Conservation (phyloP, 139 green algal genomes). For the Chlorella sorokiniana region DNA sequence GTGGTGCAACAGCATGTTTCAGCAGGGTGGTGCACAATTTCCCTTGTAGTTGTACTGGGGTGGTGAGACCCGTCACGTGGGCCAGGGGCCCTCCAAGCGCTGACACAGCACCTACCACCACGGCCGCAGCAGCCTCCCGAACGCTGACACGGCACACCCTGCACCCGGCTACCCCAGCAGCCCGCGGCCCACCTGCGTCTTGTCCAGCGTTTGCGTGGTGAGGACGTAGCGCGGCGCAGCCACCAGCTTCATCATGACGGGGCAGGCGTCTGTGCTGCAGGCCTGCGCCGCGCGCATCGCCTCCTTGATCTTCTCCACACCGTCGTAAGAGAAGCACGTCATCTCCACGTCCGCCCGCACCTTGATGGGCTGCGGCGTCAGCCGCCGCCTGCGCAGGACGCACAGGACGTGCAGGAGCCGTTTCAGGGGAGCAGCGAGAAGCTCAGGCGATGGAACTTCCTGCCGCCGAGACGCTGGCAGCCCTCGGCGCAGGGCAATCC, state of each 20-base stretch:
- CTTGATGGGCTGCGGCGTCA: constrained; percentile 99
- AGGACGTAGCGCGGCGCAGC: constrained; percentile 98
- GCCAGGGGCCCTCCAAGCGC: no score
- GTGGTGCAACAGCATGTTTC: not conserved
- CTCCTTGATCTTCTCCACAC: constrained; percentile 95
- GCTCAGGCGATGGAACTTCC: not conserved
- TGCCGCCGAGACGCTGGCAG: no score
- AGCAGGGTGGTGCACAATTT: not conserved
- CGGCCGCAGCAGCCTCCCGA: no score
- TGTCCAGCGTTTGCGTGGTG: constrained; percentile 96
- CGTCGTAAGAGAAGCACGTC: constrained; percentile 97
- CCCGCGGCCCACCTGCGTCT: constrained; percentile 52
- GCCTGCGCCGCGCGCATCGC: constrained; percentile 83
- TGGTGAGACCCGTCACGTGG: not conserved
- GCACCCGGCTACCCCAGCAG: not conserved
- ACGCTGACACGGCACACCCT: no score
- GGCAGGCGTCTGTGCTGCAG: constrained; percentile 77
- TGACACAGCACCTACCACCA: no score
- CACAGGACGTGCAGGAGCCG: not conserved
- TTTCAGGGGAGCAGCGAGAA: not conserved
- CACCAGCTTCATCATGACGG: constrained; percentile 96
- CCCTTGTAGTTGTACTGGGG: no score
- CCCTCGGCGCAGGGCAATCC: no score
- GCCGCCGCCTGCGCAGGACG: constrained; percentile 66
- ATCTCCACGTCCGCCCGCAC: constrained; percentile 98